phyloP scores from a whole-genome alignment of 768 basidiomycete species.

The Gloeophyllum trabeum region DNA sequence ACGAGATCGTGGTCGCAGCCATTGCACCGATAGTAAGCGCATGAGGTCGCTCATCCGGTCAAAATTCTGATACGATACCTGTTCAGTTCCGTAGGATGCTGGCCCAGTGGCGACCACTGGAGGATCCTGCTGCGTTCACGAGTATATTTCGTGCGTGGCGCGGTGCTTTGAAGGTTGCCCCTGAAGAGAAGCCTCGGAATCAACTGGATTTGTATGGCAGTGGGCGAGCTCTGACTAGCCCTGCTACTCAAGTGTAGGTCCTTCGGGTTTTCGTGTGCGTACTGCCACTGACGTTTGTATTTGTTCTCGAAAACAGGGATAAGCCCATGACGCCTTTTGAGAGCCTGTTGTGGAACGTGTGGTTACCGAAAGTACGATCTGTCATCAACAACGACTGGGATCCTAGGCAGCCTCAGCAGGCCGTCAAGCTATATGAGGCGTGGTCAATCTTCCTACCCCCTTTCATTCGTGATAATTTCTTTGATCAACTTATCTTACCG shows the following conservation, averaged over 20 bases:
- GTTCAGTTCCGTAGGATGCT: slow-evolving; percentile 58
- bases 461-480: slow-evolving; percentile 89
- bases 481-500: slow-evolving; percentile 92
- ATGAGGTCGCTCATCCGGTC: not conserved
- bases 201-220: slow-evolving; percentile 52
- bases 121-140: slow-evolving; percentile 56
- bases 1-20: slow-evolving; percentile 89
- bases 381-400: slow-evolving; percentile 94
- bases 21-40: slow-evolving; percentile 64
- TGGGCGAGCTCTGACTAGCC: slow-evolving; percentile 20
- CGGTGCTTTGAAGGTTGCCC: slow-evolving; percentile 42
- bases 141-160: slow-evolving; percentile 63
- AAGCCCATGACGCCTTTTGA: slow-evolving; percentile 91
- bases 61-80: not conserved
- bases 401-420: slow-evolving; percentile 59
- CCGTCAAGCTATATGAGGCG: slow-evolving; percentile 73
- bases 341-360: slow-evolving; percentile 86
- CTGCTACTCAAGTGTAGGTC: too few species aligned
- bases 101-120: slow-evolving; percentile 73
- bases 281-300: slow-evolving; percentile 13
- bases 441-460: slow-evolving; percentile 84
- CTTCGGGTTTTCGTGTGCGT: slow-evolving; percentile 12
- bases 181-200: slow-evolving; percentile 28
- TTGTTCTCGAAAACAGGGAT: too few species aligned
- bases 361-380: slow-evolving; percentile 92